These are phyloP conservation scores for Ascochyta clinopodiicola DNA, from an alignment of 2,329 filamentous ascomycete species.

Conservation along the genomic window DNA sequence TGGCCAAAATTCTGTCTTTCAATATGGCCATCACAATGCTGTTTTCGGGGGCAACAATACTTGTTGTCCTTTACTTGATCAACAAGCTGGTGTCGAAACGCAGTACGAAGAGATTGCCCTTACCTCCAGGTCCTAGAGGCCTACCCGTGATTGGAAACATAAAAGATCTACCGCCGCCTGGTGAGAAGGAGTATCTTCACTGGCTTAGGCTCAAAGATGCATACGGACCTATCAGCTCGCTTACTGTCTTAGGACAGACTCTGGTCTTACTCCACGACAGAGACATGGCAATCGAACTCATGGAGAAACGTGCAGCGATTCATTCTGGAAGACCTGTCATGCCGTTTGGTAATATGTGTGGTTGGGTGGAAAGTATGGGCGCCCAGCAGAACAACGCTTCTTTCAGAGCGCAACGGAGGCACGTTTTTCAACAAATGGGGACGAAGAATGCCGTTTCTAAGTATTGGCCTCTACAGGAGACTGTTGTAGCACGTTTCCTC, in stretches of 20 bases:
- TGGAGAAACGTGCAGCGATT: conserved; percentile 30
- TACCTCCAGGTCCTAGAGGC: conserved; percentile 60
- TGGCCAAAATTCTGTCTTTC: not conserved
- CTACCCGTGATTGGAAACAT: conserved; percentile 60
- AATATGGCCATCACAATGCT: not conserved
- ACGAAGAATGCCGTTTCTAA: conserved; percentile 49
- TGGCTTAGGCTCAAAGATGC: conserved; percentile 54
- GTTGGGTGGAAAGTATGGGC: conserved; percentile 49
- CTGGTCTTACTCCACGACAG: conserved; percentile 35
- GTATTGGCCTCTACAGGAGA: conserved; percentile 54
- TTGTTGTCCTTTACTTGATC: not conserved
- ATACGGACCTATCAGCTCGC: conserved; percentile 34
- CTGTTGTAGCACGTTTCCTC: conserved; percentile 55
- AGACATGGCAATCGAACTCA: conserved; percentile 30
- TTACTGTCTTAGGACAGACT: conserved; percentile 33
- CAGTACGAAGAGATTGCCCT: conserved; percentile 16
- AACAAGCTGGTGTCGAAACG: not conserved
- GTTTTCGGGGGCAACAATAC: not conserved
- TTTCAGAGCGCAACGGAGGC: conserved; percentile 52
- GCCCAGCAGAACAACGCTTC: conserved; percentile 48
- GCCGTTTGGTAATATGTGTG: conserved; percentile 35
- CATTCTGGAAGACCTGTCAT: conserved; percentile 31
- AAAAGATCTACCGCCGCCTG: conserved; percentile 53
- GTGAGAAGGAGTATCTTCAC: conserved; percentile 49
- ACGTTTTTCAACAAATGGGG: conserved; percentile 55